Base-by-base conservation (phyloP, 139 green algal genomes). In the Zygnema circumcarinatum region DNA sequence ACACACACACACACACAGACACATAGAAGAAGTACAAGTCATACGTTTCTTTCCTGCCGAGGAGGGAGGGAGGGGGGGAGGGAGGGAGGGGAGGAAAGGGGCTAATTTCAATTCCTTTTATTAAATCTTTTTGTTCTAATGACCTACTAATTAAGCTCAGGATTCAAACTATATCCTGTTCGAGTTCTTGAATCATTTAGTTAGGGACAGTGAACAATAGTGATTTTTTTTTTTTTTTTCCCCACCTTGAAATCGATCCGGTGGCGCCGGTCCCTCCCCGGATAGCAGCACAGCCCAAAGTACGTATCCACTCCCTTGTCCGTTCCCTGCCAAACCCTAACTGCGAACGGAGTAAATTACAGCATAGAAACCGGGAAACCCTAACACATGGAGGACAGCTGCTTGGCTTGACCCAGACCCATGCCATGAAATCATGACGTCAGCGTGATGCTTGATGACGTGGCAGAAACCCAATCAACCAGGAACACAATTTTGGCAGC, bases 161-260 rank as follows among this genome's bases (percentile, higher is more conserved):
- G n/a, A n/a, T n/a, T n/a, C n/a, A n/a, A n/a, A n/a, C n/a, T n/a
- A n/a, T n/a, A n/a, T n/a, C n/a, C n/a, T n/a, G n/a, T n/a, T n/a
- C n/a, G n/a, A n/a, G n/a, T n/a, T n/a, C n/a, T n/a, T 25, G 21
- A 21, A 22, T 80, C 25, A 33, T 72, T 35, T 29, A 72, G 56
- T 72, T 35, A 29, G 29, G 56, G 56, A 29, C 56, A 72, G 29
- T 72, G 56, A 72, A 29, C 29, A 72, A n/a, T n/a, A n/a, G 29
- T n/a, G 29, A 29, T 72, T 29, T 25, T 72, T 72, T n/a, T n/a
- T 72, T 72, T 29, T 39, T 52, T 78, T 40, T 29, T 78, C 32
- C 79, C 2, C 41, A 87, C 76, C 53, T 89, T 89, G 76, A 89
- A 89, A 38, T 89, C 84, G 20, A 89, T 89, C 2, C 84, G 74